These are phyloP conservation scores for Globisporangium paddicum DNA, from an alignment of 352 stramenopile genomes.

Conservation along the genomic window DNA sequence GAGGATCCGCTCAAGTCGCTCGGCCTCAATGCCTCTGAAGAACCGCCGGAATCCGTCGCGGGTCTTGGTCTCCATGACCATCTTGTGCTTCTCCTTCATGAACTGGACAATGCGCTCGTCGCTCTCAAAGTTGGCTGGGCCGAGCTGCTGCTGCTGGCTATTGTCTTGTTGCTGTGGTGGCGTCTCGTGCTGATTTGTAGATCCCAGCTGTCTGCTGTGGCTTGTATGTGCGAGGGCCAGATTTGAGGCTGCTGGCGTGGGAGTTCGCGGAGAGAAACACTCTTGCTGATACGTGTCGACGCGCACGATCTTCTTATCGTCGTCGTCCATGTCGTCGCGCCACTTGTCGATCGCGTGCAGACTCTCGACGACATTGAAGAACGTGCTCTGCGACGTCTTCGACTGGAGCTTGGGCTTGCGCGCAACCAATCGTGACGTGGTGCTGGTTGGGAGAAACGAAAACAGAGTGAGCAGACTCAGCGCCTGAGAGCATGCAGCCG, in stretches of 20 bases:
- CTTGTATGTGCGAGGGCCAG: not conserved
- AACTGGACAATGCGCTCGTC: slow-evolving; percentile 47
- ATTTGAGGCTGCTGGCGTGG: not conserved
- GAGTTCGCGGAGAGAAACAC: slow-evolving; percentile 20
- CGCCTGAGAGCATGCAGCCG: not conserved
- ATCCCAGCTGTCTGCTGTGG: not conserved
- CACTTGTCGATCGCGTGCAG: slow-evolving; percentile 70
- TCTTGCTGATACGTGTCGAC: slow-evolving; percentile 26
- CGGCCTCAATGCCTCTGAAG: slow-evolving; percentile 53
- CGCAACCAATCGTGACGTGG: not conserved
- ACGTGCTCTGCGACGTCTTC: slow-evolving; percentile 21
- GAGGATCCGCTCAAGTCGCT: slow-evolving; percentile 45
- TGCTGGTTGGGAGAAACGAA: not conserved
- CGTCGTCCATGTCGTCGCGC: slow-evolving; percentile 60
- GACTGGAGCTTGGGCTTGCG: slow-evolving; percentile 12
- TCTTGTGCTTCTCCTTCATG: slow-evolving; percentile 42
- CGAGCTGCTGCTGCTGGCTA: slow-evolving; percentile 11
- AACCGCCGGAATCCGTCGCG: slow-evolving; percentile 66
- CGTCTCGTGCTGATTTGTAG: slow-evolving; percentile 7
- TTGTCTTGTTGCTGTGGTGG: slow-evolving; percentile 13
- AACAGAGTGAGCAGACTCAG: not conserved
- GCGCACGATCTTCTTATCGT: slow-evolving; percentile 24
- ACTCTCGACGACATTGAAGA: slow-evolving; percentile 74
- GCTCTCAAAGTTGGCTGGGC: slow-evolving; percentile 35
- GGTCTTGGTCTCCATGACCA: slow-evolving; percentile 52